Percentiles rank a stretch among this genome's conserved stretches.
Evolutionary conservation across 768 basidiomycete genomes (phyloP).

Genomic region (Lactarius hatsudake): DNA sequence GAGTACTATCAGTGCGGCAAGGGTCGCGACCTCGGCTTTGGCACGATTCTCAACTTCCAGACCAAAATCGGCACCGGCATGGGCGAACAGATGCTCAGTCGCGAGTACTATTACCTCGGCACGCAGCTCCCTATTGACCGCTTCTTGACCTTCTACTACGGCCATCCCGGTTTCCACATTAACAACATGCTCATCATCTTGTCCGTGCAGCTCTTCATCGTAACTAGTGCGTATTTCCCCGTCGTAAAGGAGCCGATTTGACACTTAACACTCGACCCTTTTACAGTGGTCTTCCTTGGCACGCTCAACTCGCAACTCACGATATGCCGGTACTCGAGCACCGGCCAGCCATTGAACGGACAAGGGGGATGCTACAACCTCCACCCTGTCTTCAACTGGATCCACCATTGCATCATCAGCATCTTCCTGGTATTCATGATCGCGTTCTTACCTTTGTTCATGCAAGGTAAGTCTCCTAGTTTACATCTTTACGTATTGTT

Average conservation of each 20-base stretch:
- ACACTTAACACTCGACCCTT: conserved; percentile 1
- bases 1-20: conserved; percentile 99
- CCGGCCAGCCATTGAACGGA: conserved; percentile 70
- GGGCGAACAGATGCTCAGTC: conserved; percentile 99
- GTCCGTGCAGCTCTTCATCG: conserved; percentile 92
- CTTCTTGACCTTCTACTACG: conserved; percentile 99
- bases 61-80: conserved; percentile 99
- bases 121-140: conserved; percentile 97
- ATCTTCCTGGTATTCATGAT: conserved; percentile 99
- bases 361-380: conserved; percentile 94
- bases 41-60: conserved; percentile 98
- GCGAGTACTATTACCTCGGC: conserved; percentile 98
- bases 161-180: conserved; percentile 99
- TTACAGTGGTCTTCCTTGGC: conserved; percentile 88
- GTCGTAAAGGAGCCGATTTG: conserved; percentile 18
- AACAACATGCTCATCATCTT: conserved; percentile 99
- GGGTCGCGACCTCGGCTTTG: conserved; percentile 97
- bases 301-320: conserved; percentile 79
- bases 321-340: conserved; percentile 75
- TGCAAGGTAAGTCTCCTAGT: conserved; percentile 65
- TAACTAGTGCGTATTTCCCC: conserved; percentile 63
- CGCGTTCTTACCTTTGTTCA: conserved; percentile 89
- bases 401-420: conserved; percentile 92
- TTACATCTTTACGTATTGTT: neutral
- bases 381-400: conserved; percentile 91